Conservation (phyloP, 805 yeast genomes). For the Saccharomycopsis vini region DNA sequence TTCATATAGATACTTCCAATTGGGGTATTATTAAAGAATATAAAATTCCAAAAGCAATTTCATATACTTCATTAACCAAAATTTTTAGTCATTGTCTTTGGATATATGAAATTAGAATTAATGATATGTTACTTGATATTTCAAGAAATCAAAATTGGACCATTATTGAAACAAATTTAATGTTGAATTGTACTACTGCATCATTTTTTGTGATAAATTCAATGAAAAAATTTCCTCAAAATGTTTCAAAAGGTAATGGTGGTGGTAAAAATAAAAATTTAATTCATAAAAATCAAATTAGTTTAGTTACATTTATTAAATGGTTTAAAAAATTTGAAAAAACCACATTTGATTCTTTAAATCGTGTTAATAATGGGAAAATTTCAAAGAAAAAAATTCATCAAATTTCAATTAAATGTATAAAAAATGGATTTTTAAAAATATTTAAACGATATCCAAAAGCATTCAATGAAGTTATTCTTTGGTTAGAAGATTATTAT, state of each 20-base stretch:
- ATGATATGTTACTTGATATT: too few relatives aligned
- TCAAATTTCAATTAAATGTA: background rate
- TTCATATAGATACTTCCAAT: background rate
- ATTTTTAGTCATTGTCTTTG: background rate
- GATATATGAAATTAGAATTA: background rate
- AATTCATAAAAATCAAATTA: too few relatives aligned
- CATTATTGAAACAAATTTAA: too few relatives aligned
- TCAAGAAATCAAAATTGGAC: too few relatives aligned
- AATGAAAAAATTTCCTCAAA: background rate
- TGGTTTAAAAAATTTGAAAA: background rate
- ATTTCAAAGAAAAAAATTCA: background rate
- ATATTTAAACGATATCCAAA: background rate
- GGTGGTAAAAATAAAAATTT: too few relatives aligned
- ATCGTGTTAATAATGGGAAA: background rate
- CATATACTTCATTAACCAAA: background rate
- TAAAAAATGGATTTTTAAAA: background rate
- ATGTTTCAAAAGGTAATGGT: background rate
- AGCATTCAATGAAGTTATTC: background rate
- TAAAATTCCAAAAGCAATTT: background rate
- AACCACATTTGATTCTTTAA: background rate
- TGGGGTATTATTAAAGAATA: conserved; percentile 5
- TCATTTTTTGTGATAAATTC: background rate
- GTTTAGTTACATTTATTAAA: too few relatives aligned
- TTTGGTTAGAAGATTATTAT: background rate
- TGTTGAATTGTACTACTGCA: background rate